Evolutionary conservation across 441 rosid genomes (phyloP).

Genomic region (Adansonia madagascariensis): DNA sequence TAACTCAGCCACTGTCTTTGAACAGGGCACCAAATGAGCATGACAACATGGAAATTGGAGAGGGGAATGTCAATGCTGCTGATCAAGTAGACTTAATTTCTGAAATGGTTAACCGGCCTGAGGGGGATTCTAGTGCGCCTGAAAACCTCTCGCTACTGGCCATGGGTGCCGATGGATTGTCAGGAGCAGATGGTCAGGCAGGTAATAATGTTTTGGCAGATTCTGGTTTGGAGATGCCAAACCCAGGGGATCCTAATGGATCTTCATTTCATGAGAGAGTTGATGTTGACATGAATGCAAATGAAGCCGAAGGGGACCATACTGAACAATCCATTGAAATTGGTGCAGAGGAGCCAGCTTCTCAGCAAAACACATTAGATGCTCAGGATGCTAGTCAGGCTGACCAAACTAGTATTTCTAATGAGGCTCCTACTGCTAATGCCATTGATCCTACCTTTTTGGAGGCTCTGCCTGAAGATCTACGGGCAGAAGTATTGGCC

Average conservation of each 20-base stretch:
- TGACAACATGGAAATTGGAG: slow-evolving; percentile 83
- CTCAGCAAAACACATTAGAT: slow-evolving; percentile 47
- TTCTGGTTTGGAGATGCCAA: slow-evolving; percentile 49
- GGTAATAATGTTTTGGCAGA: slow-evolving; percentile 32
- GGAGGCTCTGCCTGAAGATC: slow-evolving; percentile 95
- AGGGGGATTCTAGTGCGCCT: slow-evolving; percentile 41
- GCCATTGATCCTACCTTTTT: slow-evolving; percentile 96
- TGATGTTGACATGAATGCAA: slow-evolving; percentile 85
- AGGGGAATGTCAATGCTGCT: slow-evolving; percentile 51
- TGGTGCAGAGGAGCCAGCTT: slow-evolving; percentile 48
- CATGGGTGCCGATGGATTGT: slow-evolving; percentile 37
- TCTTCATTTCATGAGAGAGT: slow-evolving; percentile 44
- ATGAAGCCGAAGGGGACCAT: slow-evolving; percentile 65
- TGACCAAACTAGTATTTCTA: slow-evolving; percentile 47
- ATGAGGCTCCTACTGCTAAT: slow-evolving; percentile 62
- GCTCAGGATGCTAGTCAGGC: slow-evolving; percentile 57
- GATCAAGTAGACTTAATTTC: slow-evolving; percentile 48
- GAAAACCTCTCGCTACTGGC: slow-evolving; percentile 46
- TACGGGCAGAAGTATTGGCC: slow-evolving; percentile 96
- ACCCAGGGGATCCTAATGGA: slow-evolving; percentile 40
- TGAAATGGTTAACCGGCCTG: slow-evolving; percentile 47
- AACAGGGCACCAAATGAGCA: slow-evolving; percentile 55
- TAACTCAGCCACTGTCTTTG: slow-evolving; percentile 59
- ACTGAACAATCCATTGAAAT: slow-evolving; percentile 47
- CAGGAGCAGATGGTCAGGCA: slow-evolving; percentile 38